Percentiles rank a stretch among this genome's conserved stretches.
Conservation (phyloP, 495 filamentous ascomycete species). For the Acidiella bohemica region DNA sequence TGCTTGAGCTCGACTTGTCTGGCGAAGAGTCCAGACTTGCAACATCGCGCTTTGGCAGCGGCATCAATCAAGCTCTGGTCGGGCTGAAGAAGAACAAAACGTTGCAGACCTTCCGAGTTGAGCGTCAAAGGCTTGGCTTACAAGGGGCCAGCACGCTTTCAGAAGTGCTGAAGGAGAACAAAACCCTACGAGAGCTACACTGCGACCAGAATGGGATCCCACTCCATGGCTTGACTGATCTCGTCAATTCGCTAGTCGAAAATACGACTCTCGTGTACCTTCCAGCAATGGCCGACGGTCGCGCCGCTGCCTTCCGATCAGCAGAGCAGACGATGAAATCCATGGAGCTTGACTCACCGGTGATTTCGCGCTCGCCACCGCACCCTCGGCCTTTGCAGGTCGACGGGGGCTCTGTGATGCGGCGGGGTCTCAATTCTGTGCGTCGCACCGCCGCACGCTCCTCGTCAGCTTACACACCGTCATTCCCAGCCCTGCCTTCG, state of each 20-base stretch:
- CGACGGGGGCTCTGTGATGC: conserved; percentile 2
- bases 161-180: conserved; percentile 60
- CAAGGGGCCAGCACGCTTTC: conserved; percentile 63
- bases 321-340: conserved; percentile 47
- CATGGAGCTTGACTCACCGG: conserved; percentile 29
- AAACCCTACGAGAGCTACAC: conserved; percentile 50
- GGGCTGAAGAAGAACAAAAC: conserved; percentile 65
- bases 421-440: conserved; percentile 7
- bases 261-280: conserved; percentile 54
- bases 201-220: conserved; percentile 72
- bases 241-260: conserved; percentile 56
- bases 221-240: conserved; percentile 61
- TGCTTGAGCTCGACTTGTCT: conserved; percentile 72
- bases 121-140: conserved; percentile 42
- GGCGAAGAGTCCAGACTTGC: conserved; percentile 83
- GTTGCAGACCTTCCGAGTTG: conserved; percentile 61
- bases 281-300: conserved; percentile 51
- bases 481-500: conserved; percentile 10
- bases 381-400: neutral
- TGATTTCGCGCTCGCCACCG: conserved; percentile 18
- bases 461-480: conserved; percentile 13
- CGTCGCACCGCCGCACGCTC: conserved; percentile 9
- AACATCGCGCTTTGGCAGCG: conserved; percentile 68
- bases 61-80: conserved; percentile 61
- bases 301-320: conserved; percentile 45